Base-by-base conservation (phyloP, 202 grass and related monocot genomes). In the Brachypodium distachyon region DNA sequence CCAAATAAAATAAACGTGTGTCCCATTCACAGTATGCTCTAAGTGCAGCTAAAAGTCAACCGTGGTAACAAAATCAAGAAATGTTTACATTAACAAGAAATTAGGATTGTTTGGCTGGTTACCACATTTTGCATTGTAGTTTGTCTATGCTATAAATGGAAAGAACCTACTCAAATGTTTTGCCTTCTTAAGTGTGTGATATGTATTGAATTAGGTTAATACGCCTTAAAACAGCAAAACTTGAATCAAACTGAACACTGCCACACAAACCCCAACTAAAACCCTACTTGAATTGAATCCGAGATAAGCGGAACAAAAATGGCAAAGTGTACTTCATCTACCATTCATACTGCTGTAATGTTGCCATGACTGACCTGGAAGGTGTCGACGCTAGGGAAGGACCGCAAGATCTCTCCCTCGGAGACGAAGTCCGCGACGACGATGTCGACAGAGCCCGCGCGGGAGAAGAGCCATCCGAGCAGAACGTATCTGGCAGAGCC, bases 391-490 rank as follows among this genome's bases (percentile, higher is more conserved):
- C 62, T 84, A 38, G 50, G 40, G 76, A 83, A 87, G 47, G 34
- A 83, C 36, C 19, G 28, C 43, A 72, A 80, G 73, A 94, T 79
- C 55, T 50, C 63, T 25, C 53, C 44, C 69, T 73, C 81, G 38
- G 91, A 71, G 56, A 92, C 49, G 10, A 62, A 69, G 2, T 76
- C 65, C 5, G 82, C 87, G 21, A 98, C 74, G 5, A 98, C 80
- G 12, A 86, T 61, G 69, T 94, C 85, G n/a, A 94, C 9, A 16
- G 84, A 80, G 54, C 67, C 76, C 17, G 38, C 60, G 18, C 57
- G 60, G 53, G 43, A 73, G 36, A 98, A 87, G 53, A 85, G 76
- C 91, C 95, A 98, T 6, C 95, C 95, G 50, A 98, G 85, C 38
- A 98, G 72, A 36, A 97, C 21, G 22, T 54, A 41, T 21, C 67